Conservation (phyloP, 495 filamentous ascomycete species). For the Bombardia bombarda region DNA sequence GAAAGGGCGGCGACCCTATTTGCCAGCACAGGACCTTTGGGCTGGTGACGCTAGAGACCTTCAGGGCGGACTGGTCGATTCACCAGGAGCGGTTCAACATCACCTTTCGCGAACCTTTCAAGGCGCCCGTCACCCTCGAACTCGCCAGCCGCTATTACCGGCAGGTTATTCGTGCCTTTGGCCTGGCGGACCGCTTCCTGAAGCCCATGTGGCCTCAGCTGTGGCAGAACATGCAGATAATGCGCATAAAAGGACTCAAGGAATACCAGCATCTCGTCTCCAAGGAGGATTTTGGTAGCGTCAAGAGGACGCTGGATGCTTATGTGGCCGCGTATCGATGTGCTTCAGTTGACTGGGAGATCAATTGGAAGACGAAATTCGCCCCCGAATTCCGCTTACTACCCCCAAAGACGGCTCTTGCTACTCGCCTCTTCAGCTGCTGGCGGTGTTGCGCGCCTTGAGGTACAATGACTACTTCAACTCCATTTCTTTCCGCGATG, state of each 20-base stretch:
- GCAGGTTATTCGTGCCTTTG: conserved; percentile 67
- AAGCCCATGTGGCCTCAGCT: conserved; percentile 77
- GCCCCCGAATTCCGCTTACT: conserved; percentile 78
- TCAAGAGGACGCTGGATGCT: conserved; percentile 77
- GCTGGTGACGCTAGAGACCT: conserved; percentile 59
- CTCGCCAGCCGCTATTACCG: conserved; percentile 72
- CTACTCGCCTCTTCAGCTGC: conserved; percentile 67
- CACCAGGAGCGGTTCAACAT: conserved; percentile 82
- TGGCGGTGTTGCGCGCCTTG: conserved; percentile 79
- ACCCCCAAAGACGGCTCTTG: conserved; percentile 48
- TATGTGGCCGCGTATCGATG: conserved; percentile 75
- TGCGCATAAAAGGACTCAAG: conserved; percentile 56
- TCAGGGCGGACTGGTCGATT: conserved; percentile 30
- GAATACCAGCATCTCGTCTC: conserved; percentile 40
- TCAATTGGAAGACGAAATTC: conserved; percentile 71
- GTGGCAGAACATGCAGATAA: conserved; percentile 57
- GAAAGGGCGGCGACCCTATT: conserved; percentile 40
- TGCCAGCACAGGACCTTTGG: conserved; percentile 49
- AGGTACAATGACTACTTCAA: conserved; percentile 89
- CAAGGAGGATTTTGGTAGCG: conserved; percentile 68
- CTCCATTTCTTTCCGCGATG: conserved; percentile 72
- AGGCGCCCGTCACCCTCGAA: conserved; percentile 53
- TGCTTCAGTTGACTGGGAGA: conserved; percentile 67
- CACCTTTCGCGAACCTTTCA: conserved; percentile 68
- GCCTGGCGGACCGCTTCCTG: conserved; percentile 66